Evolutionary conservation across 495 filamentous ascomycete species (phyloP).

Genomic region (Pyronema domesticum): DNA sequence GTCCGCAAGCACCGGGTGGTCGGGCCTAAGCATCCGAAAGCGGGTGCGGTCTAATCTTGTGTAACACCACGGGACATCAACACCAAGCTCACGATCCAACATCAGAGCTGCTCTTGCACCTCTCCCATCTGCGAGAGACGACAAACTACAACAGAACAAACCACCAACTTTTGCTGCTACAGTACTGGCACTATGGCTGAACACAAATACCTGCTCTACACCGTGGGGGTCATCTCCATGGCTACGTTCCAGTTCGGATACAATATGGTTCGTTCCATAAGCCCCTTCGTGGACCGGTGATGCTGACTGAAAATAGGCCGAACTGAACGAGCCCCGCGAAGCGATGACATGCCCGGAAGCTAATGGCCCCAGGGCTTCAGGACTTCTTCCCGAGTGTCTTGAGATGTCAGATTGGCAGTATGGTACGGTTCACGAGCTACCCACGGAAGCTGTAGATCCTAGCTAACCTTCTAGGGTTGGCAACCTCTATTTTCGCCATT

Average conservation of each 20-base stretch:
- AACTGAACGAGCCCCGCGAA: constrained; percentile 84
- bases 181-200: neutral
- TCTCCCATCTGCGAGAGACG: neutral
- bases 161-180: neutral
- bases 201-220: neutral
- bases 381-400: constrained; percentile 53
- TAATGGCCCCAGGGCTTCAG: constrained; percentile 15
- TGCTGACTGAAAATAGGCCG: constrained; percentile 41
- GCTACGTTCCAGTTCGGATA: constrained; percentile 73
- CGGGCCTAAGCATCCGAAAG: too few species aligned
- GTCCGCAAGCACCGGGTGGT: too few species aligned
- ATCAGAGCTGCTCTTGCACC: neutral
- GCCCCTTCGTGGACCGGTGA: neutral
- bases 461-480: constrained; percentile 27
- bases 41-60: neutral
- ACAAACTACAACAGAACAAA: neutral
- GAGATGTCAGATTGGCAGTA: constrained; percentile 23
- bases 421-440: constrained; percentile 46
- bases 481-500: constrained; percentile 79
- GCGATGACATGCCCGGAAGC: constrained; percentile 38
- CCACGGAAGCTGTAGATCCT: constrained; percentile 35
- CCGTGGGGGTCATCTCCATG: constrained; percentile 6
- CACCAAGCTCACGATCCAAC: neutral
- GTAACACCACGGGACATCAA: neutral
- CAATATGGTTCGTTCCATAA: constrained; percentile 48